Percentiles rank a stretch among this genome's conserved stretches.
Conservation (phyloP, 78 protist species). For the Anaeramoeba flamelloides region DNA sequence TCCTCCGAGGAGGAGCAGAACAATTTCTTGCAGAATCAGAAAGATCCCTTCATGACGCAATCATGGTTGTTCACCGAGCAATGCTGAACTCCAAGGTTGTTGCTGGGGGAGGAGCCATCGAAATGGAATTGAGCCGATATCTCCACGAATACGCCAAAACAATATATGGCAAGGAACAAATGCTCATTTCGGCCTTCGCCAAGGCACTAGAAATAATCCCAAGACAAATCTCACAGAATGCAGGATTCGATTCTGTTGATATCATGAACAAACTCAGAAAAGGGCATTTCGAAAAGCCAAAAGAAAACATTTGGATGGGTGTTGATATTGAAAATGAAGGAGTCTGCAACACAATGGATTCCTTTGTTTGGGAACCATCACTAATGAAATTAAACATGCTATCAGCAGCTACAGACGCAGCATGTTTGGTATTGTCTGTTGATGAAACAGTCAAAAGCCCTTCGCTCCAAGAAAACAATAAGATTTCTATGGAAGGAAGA, state of each 20-base stretch:
- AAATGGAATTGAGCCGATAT: slow-evolving; percentile 65
- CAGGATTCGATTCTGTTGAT: slow-evolving; percentile 95
- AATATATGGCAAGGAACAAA: slow-evolving; percentile 85
- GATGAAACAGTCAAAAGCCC: slow-evolving; percentile 90
- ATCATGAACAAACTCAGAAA: slow-evolving; percentile 87
- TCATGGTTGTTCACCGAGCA: slow-evolving; percentile 84
- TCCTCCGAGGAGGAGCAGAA: slow-evolving; percentile 97
- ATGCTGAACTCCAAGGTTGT: slow-evolving; percentile 45
- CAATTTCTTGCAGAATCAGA: slow-evolving; percentile 86
- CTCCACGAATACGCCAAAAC: slow-evolving; percentile 67
- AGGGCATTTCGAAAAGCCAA: slow-evolving; percentile 59
- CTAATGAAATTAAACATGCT: slow-evolving; percentile 79
- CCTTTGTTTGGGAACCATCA: slow-evolving; percentile 95
- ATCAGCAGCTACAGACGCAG: slow-evolving; percentile 94
- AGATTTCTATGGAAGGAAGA: too few relatives aligned
- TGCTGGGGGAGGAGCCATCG: slow-evolving; percentile 99
- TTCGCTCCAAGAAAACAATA: too few relatives aligned
- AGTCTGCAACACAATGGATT: slow-evolving; percentile 71
- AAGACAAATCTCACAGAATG: slow-evolving; percentile 53
- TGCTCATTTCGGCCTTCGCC: slow-evolving; percentile 81
- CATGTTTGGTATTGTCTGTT: slow-evolving; percentile 86
- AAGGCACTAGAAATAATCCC: slow-evolving; percentile 77
- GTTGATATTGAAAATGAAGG: slow-evolving; percentile 81
- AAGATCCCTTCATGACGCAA: slow-evolving; percentile 96
- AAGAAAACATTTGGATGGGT: too few relatives aligned